Conservation (phyloP, 1,284 basidiomycete species). For the Leccinum subfulvum region DNA sequence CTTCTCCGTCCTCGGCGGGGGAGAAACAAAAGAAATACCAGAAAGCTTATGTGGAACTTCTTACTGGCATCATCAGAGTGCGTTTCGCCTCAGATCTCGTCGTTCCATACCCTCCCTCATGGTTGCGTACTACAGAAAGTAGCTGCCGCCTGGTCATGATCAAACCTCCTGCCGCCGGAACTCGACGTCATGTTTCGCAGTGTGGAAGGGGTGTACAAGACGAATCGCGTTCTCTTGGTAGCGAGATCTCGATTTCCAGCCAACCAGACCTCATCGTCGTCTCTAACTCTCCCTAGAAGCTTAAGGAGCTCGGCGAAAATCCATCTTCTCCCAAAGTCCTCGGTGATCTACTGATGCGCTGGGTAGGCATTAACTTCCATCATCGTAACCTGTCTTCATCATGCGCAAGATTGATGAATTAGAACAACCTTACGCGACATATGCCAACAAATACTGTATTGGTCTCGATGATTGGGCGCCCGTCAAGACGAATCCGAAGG, state of each 20-base stretch:
- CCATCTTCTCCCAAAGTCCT: slow-evolving; percentile 92
- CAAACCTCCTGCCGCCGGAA: slow-evolving; percentile 89
- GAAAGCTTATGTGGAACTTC: slow-evolving; percentile 85
- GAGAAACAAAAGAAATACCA: slow-evolving; percentile 67
- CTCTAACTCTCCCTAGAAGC: slow-evolving; percentile 55
- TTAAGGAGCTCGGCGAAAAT: slow-evolving; percentile 91
- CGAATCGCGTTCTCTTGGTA: slow-evolving; percentile 77
- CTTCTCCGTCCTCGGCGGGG: slow-evolving; percentile 31
- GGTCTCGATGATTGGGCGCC: slow-evolving; percentile 86
- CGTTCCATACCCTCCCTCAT: slow-evolving; percentile 16
- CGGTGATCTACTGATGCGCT: slow-evolving; percentile 95
- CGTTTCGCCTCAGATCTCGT: slow-evolving; percentile 33
- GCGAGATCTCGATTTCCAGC: slow-evolving; percentile 44
- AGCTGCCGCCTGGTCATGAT: slow-evolving; percentile 93
- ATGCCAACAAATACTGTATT: slow-evolving; percentile 68
- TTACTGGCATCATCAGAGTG: slow-evolving; percentile 89
- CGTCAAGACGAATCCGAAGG: slow-evolving; percentile 72
- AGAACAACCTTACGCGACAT: slow-evolving; percentile 82
- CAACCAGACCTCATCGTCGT: not conserved
- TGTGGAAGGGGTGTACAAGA: slow-evolving; percentile 89
- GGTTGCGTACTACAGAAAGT: slow-evolving; percentile 66
- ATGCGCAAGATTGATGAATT: slow-evolving; percentile 81
- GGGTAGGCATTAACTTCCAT: slow-evolving; percentile 55
- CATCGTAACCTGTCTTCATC: slow-evolving; percentile 16
- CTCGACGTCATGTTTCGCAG: slow-evolving; percentile 94